A percentile compares a stretch with the other conserved stretches of the same genome.
phyloP scores from a whole-genome alignment of 225 moss, liverwort and hornwort species.

The Climacium dendroides region DNA sequence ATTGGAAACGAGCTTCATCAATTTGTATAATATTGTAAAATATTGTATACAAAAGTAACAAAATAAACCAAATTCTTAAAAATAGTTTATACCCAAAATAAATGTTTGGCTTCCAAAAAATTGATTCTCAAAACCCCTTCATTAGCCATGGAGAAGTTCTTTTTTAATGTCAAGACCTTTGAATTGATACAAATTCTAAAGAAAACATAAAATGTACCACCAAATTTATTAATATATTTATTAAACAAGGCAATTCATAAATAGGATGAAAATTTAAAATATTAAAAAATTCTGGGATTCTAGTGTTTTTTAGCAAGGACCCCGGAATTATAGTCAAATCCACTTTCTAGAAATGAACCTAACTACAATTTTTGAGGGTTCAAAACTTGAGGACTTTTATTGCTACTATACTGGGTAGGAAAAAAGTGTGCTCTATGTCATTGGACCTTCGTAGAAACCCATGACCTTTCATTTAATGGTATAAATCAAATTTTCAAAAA shows the following conservation, averaged over 20 bases:
- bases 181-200: accelerated
- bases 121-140: background rate
- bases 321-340: no score
- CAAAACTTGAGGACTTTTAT: no score
- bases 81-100: accelerated
- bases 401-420: accelerated
- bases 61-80: background rate
- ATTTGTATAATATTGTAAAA: background rate
- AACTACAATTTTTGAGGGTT: no score
- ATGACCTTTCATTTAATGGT: background rate
- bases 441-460: no score
- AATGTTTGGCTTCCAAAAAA: background rate
- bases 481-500: background rate
- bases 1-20: background rate
- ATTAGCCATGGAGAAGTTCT: accelerated
- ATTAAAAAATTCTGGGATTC: background rate
- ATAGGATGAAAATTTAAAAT: background rate
- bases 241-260: accelerated
- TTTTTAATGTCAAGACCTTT: background rate
- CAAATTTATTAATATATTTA: background rate
- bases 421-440: no score
- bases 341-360: no score
- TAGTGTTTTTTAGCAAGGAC: background rate
- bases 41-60: background rate
- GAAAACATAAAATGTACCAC: background rate